phyloP scores from a whole-genome alignment of 352 stramenopile species.

The Phytophthora fragariaefolia region DNA sequence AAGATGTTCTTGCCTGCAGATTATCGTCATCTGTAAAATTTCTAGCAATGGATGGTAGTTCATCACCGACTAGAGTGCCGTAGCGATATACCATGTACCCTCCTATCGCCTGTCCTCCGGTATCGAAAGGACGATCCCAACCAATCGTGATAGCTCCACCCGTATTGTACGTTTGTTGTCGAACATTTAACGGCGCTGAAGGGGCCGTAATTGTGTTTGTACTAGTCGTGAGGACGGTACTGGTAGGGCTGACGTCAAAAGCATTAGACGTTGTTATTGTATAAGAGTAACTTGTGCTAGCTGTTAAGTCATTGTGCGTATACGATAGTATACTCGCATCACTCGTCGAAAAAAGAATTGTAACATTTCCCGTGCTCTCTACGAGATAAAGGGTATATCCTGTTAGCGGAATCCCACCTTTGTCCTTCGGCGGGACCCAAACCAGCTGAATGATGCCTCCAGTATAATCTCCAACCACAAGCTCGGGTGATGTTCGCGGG shows the following conservation, averaged over 20 bases:
- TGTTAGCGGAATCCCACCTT: conserved; percentile 40
- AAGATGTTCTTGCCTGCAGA: conserved; percentile 45
- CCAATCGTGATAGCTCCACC: conserved; percentile 64
- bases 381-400: conserved; percentile 41
- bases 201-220: conserved; percentile 53
- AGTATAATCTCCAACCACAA: conserved; percentile 35
- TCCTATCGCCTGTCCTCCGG: conserved; percentile 51
- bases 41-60: conserved; percentile 21
- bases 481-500: conserved; percentile 29
- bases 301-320: conserved; percentile 53
- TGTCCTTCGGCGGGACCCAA: conserved; percentile 41
- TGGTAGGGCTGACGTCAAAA: conserved; percentile 50
- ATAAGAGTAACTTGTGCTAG: conserved; percentile 61
- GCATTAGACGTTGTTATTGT: conserved; percentile 43
- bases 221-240: conserved; percentile 32
- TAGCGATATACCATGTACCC: conserved; percentile 67
- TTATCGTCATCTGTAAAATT: conserved; percentile 48
- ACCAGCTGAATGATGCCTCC: conserved; percentile 48
- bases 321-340: conserved; percentile 37
- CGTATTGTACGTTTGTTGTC: conserved; percentile 46
- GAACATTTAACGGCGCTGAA: conserved; percentile 53
- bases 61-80: conserved; percentile 31
- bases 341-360: conserved; percentile 32
- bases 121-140: conserved; percentile 64
- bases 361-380: conserved; percentile 9